A percentile compares a stretch with the other conserved stretches of the same genome.
Evolutionary conservation across 768 basidiomycete species (phyloP).

Genomic region (Amanita rubescens): DNA sequence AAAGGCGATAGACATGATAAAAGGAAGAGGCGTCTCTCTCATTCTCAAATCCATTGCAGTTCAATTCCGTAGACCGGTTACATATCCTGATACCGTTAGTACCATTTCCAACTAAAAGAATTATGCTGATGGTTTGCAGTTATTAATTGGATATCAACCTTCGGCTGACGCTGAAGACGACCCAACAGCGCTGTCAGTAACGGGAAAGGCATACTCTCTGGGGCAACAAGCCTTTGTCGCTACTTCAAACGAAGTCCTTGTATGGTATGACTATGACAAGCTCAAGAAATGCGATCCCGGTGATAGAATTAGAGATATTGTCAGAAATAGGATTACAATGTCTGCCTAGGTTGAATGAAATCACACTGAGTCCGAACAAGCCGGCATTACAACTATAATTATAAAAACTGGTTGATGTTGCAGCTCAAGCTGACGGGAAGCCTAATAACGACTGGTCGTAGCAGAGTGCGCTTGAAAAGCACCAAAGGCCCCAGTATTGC

Average conservation of each 20-base stretch:
- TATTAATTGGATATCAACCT: conserved; percentile 55
- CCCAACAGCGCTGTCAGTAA: conserved; percentile 39
- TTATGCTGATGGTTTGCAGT: conserved; percentile 26
- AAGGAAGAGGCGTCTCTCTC: conserved; percentile 58
- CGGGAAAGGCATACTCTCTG: conserved; percentile 56
- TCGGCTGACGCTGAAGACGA: conserved; percentile 18
- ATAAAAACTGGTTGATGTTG: no score
- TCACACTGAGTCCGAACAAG: no score
- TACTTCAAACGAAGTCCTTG: conserved; percentile 53
- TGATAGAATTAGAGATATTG: conserved; percentile 33
- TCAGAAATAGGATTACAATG: conserved; percentile 15
- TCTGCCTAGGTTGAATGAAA: no score
- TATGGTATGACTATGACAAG: conserved; percentile 74
- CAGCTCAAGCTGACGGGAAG: no score
- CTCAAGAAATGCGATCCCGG: conserved; percentile 60
- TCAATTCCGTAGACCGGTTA: conserved; percentile 63
- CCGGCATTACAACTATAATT: no score
- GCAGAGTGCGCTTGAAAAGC: no score
- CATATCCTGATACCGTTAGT: conserved; percentile 68
- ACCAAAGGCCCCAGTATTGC: no score
- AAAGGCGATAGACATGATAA: conserved; percentile 51
- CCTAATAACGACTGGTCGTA: no score
- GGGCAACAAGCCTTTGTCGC: conserved; percentile 56
- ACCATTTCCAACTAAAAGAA: background rate
- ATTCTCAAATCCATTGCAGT: conserved; percentile 68